Percentiles rank a stretch among this genome's conserved stretches.
phyloP scores from a whole-genome alignment of 208 protist genomes.

The Sergeia podlipaevii region DNA sequence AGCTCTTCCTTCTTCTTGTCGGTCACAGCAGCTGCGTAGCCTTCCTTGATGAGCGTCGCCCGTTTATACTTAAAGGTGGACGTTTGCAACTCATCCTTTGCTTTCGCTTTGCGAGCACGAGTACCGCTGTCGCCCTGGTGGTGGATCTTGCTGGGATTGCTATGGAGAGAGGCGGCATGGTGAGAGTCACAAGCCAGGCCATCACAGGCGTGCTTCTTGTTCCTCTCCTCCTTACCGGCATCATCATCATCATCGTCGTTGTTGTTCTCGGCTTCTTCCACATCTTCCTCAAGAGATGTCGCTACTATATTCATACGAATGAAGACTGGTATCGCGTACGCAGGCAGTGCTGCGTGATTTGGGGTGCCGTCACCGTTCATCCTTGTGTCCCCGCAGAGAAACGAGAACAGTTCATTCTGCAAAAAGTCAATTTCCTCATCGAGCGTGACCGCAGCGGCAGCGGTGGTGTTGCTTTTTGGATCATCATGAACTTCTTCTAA shows the following conservation, averaged over 20 bases:
- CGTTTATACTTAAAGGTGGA: conserved; percentile 59
- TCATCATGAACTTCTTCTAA: too few relatives aligned
- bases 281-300: conserved; percentile 2
- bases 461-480: neutral
- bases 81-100: conserved; percentile 18
- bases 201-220: too few relatives aligned
- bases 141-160: neutral
- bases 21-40: conserved; percentile 18
- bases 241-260: neutral
- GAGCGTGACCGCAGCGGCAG: conserved; percentile 2
- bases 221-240: conserved; percentile 1
- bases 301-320: conserved; percentile 37
- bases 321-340: conserved; percentile 44
- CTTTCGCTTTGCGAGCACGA: neutral
- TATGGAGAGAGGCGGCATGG: too few relatives aligned
- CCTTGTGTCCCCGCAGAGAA: conserved; percentile 12
- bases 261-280: neutral
- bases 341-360: conserved; percentile 22
- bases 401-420: conserved; percentile 37
- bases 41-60: conserved; percentile 23
- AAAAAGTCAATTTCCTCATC: conserved; percentile 35
- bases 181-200: too few relatives aligned
- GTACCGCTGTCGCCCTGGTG: neutral
- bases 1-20: neutral
- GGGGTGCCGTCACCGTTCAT: conserved; percentile 15